Conservation (phyloP, 768 basidiomycete species). For the Albatrellus ellisii region DNA sequence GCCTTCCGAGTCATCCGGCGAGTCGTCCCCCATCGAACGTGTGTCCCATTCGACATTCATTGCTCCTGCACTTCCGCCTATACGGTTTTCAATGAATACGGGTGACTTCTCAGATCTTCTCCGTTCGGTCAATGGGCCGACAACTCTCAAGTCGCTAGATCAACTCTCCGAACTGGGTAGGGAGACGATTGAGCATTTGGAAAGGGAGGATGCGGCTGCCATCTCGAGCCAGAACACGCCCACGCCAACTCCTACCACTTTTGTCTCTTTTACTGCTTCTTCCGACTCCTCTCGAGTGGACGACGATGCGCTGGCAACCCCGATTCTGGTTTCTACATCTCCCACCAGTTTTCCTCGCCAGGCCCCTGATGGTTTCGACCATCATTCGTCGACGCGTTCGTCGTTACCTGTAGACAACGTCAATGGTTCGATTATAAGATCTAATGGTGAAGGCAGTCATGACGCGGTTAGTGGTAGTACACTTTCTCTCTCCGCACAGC, state of each 20-base stretch:
- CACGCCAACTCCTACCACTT: constrained; percentile 16
- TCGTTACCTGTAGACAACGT: too few relatives aligned
- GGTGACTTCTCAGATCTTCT: constrained; percentile 72
- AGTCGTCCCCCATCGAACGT: constrained; percentile 52
- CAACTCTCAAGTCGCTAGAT: constrained; percentile 28
- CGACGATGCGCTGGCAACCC: constrained; percentile 17
- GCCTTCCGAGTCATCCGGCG: constrained; percentile 20
- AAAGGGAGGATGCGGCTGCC: constrained; percentile 1
- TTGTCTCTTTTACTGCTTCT: constrained; percentile 13
- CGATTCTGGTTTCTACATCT: too few relatives aligned
- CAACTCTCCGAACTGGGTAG: constrained; percentile 33
- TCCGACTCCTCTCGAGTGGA: constrained; percentile 1
- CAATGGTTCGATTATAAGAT: too few relatives aligned
- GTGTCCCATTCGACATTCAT: constrained; percentile 67
- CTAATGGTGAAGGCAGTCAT: too few relatives aligned
- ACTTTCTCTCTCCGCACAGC: constrained; percentile 6
- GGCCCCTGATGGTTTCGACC: too few relatives aligned
- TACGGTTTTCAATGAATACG: constrained; percentile 80
- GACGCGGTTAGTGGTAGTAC: too few relatives aligned
- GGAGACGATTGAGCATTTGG: constrained; percentile 11
- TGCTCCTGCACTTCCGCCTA: constrained; percentile 79
- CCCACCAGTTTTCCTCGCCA: too few relatives aligned
- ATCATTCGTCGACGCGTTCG: too few relatives aligned
- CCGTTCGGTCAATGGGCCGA: constrained; percentile 34
- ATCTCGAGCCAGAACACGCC: constrained; percentile 5